These are phyloP conservation scores for Graphilbum ipis-grandicollis DNA, from an alignment of 2,329 filamentous ascomycete genomes.

Conservation along the genomic window DNA sequence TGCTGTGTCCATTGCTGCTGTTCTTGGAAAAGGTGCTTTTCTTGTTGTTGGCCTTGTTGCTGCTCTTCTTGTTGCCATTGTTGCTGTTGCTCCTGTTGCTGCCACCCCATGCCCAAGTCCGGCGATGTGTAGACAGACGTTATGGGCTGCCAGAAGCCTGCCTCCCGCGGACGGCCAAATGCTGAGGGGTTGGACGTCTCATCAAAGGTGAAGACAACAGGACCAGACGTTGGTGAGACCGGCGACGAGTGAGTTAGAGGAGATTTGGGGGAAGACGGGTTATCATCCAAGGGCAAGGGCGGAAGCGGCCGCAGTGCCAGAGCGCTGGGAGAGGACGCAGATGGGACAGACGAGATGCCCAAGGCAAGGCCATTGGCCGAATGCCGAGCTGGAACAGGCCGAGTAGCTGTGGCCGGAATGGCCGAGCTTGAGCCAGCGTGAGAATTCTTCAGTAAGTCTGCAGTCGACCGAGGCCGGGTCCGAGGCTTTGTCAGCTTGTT, in stretches of 20 bases:
- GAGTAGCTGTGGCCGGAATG: too few relatives aligned
- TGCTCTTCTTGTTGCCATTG: not conserved
- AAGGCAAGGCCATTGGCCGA: slow-evolving; percentile 12
- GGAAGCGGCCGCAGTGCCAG: not conserved
- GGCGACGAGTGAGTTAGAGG: too few relatives aligned
- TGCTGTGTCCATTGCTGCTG: slow-evolving; percentile 1
- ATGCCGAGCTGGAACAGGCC: slow-evolving; percentile 9
- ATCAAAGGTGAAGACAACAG: slow-evolving; percentile 7
- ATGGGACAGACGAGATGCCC: slow-evolving; percentile 6
- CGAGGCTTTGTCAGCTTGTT: slow-evolving; percentile 34
- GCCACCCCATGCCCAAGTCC: slow-evolving; percentile 4
- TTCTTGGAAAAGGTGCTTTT: not conserved
- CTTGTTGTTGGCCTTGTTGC: not conserved
- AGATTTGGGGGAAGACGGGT: not conserved
- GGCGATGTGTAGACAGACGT: slow-evolving; percentile 1
- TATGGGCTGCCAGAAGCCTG: slow-evolving; percentile 4
- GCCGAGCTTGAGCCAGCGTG: slow-evolving; percentile 17
- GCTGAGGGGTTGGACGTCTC: not conserved
- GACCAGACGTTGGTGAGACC: not conserved
- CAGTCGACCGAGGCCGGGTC: slow-evolving; percentile 22
- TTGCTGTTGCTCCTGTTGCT: slow-evolving; percentile 2
- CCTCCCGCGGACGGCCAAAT: not conserved
- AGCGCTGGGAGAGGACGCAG: not conserved
- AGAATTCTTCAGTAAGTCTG: slow-evolving; percentile 21
- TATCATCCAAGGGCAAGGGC: not conserved